Evolutionary conservation across 257 asterid genomes (phyloP), one percentile per base, ranked within the genome.

Genomic region (Plantago elongata): DNA sequence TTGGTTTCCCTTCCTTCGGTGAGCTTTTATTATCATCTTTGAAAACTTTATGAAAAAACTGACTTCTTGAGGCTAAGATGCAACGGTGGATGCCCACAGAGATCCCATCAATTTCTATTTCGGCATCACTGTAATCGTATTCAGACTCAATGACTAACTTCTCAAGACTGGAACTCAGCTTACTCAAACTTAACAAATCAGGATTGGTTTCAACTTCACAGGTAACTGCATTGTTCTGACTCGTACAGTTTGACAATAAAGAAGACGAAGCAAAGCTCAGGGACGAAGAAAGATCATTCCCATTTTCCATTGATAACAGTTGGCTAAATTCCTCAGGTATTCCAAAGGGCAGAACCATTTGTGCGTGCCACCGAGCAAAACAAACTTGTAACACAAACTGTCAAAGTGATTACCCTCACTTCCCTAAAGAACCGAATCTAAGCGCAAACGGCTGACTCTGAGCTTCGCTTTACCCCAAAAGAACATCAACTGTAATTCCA

Each of bases 31-130:
- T 51, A 13, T 37, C 57, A 37, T 60, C 77, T 69, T 78, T 82
- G 59, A 89, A 77, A 29, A 69, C 13, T n/a, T 80, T 69, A 34
- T 77, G 81, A 65, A 80, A 77, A 70, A 79, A 84, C 7, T 67
- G 79, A 49, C 94, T 84, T 37, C 94, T 60, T 11, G 92, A 80
- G 66, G 97, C 94, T 78, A 90, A 79, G 45, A 90, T 79, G 70
- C 97, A 87, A 56, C 97, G 89, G 57, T 84, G 75, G 7, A 90
- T 84, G 3, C 94, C 89, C 54, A 90, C 79, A 8, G 49, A 15
- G 14, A 34, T 63, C 17, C 95, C 96, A 61, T 88, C 96, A 3
- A 90, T 88, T 38, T 71, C 84, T 63, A 90, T 78, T 43, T 77
- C 94, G 0, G 91, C 91, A 62, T 90, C 96, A 45, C 83, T 82